These are phyloP conservation scores for Knoxdaviesia capensis DNA, from an alignment of 2,329 filamentous ascomycete species.

Conservation along the genomic window DNA sequence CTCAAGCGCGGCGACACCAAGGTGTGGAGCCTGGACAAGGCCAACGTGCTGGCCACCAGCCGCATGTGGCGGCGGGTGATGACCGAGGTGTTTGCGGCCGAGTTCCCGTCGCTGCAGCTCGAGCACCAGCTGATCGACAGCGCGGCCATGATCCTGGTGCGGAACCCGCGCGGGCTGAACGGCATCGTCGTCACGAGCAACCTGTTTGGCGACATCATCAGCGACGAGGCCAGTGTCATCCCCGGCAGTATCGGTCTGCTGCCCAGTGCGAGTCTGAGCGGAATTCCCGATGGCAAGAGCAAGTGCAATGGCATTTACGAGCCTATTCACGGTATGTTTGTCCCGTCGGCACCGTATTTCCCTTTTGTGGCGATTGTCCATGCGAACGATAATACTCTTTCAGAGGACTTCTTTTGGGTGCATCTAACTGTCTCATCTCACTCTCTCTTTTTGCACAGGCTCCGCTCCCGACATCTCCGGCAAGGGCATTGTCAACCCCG, in stretches of 20 bases:
- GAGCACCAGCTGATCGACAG: constrained; percentile 86
- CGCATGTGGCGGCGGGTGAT: constrained; percentile 79
- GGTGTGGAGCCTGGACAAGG: constrained; percentile 85
- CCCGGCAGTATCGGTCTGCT: constrained; percentile 76
- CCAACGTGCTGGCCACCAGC: constrained; percentile 82
- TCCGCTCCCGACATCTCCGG: constrained; percentile 88
- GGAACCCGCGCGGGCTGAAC: constrained; percentile 74
- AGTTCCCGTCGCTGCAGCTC: constrained; percentile 73
- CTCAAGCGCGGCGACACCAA: constrained; percentile 46
- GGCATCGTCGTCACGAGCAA: constrained; percentile 87
- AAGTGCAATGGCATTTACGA: constrained; percentile 92
- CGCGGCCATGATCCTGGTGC: constrained; percentile 95
- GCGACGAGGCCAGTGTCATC: constrained; percentile 86
- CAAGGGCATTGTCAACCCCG: constrained; percentile 64
- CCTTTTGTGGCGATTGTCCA: neutral
- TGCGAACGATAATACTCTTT: neutral
- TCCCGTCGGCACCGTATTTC: neutral
- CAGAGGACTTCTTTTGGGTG: neutral
- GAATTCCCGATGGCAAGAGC: constrained; percentile 66
- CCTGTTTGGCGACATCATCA: constrained; percentile 89
- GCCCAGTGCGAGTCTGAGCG: constrained; percentile 71
- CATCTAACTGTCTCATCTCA: neutral
- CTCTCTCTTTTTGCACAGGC: constrained; percentile 22
- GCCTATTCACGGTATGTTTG: constrained; percentile 66
- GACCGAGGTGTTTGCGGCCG: constrained; percentile 62